Conservation (phyloP, 352 stramenopile species). For the Phytophthora cryptogea region DNA sequence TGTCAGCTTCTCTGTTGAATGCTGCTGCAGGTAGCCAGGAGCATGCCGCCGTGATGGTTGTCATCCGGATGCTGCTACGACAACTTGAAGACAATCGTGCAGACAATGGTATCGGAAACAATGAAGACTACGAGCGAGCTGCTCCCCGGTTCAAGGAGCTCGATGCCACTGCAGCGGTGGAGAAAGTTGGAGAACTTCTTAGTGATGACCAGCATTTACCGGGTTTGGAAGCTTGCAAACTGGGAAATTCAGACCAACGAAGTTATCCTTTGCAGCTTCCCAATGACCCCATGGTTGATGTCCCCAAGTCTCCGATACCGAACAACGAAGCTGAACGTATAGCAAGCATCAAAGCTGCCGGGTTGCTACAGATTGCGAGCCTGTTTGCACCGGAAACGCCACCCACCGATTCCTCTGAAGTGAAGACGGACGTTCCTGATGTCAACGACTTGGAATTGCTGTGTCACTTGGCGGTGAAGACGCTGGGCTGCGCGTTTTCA, state of each 20-base stretch:
- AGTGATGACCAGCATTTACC: constrained; percentile 25
- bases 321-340: constrained; percentile 34
- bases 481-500: constrained; percentile 49
- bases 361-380: constrained; percentile 22
- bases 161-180: neutral
- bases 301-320: constrained; percentile 33
- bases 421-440: constrained; percentile 19
- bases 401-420: constrained; percentile 4
- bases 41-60: constrained; percentile 9
- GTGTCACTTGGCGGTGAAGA: constrained; percentile 48
- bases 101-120: neutral
- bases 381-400: constrained; percentile 17
- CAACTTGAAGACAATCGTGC: neutral
- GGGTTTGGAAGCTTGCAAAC: constrained; percentile 19
- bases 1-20: constrained; percentile 20
- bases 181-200: constrained; percentile 16
- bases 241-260: constrained; percentile 23
- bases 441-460: constrained; percentile 55
- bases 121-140: neutral
- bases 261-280: constrained; percentile 28
- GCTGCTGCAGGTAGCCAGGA: constrained; percentile 15
- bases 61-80: constrained; percentile 13
- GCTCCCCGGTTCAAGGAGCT: constrained; percentile 4
- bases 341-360: constrained; percentile 7
- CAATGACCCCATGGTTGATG: constrained; percentile 10